These are phyloP conservation scores for Calycina herbarum DNA, from an alignment of 2,329 filamentous ascomycete species.

Conservation along the genomic window DNA sequence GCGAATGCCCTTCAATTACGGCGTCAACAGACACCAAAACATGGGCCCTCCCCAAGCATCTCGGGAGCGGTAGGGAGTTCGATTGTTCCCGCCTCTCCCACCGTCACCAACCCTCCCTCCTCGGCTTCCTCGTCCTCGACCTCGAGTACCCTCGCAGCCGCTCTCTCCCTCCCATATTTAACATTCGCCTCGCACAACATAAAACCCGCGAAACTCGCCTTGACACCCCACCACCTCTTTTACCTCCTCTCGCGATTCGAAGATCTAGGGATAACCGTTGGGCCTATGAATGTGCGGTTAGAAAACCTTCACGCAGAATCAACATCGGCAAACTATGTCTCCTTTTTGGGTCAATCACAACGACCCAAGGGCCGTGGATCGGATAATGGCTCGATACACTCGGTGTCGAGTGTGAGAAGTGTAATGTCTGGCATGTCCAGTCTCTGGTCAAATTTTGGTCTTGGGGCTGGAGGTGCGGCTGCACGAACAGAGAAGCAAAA, in stretches of 20 bases:
- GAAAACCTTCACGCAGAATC: slow-evolving; percentile 91
- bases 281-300: slow-evolving; percentile 92
- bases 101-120: slow-evolving; percentile 59
- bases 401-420: slow-evolving; percentile 93
- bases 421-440: slow-evolving; percentile 97
- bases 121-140: slow-evolving; percentile 64
- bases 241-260: slow-evolving; percentile 95
- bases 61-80: slow-evolving; percentile 55
- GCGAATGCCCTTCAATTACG: slow-evolving; percentile 91
- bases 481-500: slow-evolving; percentile 90
- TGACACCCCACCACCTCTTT: slow-evolving; percentile 95
- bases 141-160: slow-evolving; percentile 74
- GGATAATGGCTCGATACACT: slow-evolving; percentile 89
- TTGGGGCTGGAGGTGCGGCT: slow-evolving; percentile 75
- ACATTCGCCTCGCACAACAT: slow-evolving; percentile 81
- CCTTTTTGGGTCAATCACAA: slow-evolving; percentile 84
- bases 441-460: slow-evolving; percentile 84
- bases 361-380: slow-evolving; percentile 75
- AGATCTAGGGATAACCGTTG: slow-evolving; percentile 85
- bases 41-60: slow-evolving; percentile 67
- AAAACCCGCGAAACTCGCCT: slow-evolving; percentile 86
- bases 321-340: slow-evolving; percentile 89
- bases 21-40: slow-evolving; percentile 67
- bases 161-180: slow-evolving; percentile 81
- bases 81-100: slow-evolving; percentile 38